These are phyloP conservation scores for Coprinopsis marcescibilis DNA, from an alignment of 768 basidiomycete species.

Conservation along the genomic window DNA sequence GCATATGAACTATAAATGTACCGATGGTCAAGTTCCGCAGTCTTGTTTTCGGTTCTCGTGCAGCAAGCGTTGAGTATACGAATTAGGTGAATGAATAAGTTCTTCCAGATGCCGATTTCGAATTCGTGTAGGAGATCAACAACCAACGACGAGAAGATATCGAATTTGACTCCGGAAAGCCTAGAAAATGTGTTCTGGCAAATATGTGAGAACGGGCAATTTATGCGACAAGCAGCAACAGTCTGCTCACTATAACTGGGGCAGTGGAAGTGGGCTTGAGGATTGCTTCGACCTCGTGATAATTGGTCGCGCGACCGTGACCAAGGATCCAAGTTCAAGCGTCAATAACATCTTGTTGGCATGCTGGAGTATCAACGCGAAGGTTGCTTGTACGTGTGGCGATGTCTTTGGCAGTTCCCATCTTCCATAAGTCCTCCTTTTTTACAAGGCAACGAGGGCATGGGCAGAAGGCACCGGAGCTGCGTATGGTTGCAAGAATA, in stretches of 20 bases:
- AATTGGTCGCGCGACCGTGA: not conserved
- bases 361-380: not conserved
- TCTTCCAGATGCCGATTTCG: conserved; percentile 34
- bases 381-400: not conserved
- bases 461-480: conserved; percentile 15
- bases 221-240: not conserved
- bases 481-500: conserved; percentile 19
- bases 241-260: not conserved
- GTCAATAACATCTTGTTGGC: not conserved
- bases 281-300: not conserved
- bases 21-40: conserved; percentile 10
- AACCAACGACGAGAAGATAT: conserved; percentile 24
- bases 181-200: conserved; percentile 28
- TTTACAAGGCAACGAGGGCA: conserved; percentile 17
- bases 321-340: not conserved
- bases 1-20: not conserved
- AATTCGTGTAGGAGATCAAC: conserved; percentile 36
- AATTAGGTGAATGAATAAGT: conserved; percentile 30
- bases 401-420: conserved; percentile 9
- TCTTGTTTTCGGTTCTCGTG: conserved; percentile 12
- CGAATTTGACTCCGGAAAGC: conserved; percentile 14
- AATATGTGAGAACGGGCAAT: not conserved
- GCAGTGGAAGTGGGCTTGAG: not conserved
- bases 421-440: conserved; percentile 1
- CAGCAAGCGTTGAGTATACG: conserved; percentile 21